A percentile compares a stretch with the other conserved stretches of the same genome.
phyloP scores from a whole-genome alignment of 257 asterid species.

The Scutellaria baicalensis region DNA sequence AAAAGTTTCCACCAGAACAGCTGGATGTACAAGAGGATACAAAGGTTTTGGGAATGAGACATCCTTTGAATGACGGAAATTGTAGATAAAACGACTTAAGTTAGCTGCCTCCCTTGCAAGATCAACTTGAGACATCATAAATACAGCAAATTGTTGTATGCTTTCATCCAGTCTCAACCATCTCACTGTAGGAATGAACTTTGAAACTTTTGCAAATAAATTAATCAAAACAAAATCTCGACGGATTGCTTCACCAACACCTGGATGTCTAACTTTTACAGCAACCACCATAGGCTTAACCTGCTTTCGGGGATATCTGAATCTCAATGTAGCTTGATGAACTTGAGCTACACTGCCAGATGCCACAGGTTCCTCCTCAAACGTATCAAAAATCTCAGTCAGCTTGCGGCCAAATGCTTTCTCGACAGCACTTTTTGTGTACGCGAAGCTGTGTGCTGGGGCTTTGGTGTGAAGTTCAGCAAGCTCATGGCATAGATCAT shows the following conservation, averaged over 20 bases:
- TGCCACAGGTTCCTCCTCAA: conserved; percentile 81
- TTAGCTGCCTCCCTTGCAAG: conserved; percentile 94
- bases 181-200: conserved; percentile 54
- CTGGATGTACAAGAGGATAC: conserved; percentile 91
- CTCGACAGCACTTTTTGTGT: conserved; percentile 63
- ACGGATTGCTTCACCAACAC: conserved; percentile 75
- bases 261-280: conserved; percentile 92
- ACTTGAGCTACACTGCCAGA: conserved; percentile 90
- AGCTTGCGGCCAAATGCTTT: conserved; percentile 74
- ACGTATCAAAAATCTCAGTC: conserved; percentile 61
- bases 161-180: conserved; percentile 92
- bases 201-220: conserved; percentile 58
- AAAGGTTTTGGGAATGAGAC: conserved; percentile 88
- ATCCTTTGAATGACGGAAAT: conserved; percentile 73
- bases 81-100: conserved; percentile 74
- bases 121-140: conserved; percentile 95
- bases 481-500: conserved; percentile 68
- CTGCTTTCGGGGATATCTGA: conserved; percentile 49
- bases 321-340: conserved; percentile 70
- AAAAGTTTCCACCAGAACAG: conserved; percentile 81
- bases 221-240: conserved; percentile 67
- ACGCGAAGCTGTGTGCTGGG: conserved; percentile 71
- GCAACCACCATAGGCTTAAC: conserved; percentile 73
- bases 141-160: conserved; percentile 73
- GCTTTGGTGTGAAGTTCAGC: conserved; percentile 75